Base-by-base conservation (phyloP, 257 asterid genomes). In the Oldenlandia corymbosa region DNA sequence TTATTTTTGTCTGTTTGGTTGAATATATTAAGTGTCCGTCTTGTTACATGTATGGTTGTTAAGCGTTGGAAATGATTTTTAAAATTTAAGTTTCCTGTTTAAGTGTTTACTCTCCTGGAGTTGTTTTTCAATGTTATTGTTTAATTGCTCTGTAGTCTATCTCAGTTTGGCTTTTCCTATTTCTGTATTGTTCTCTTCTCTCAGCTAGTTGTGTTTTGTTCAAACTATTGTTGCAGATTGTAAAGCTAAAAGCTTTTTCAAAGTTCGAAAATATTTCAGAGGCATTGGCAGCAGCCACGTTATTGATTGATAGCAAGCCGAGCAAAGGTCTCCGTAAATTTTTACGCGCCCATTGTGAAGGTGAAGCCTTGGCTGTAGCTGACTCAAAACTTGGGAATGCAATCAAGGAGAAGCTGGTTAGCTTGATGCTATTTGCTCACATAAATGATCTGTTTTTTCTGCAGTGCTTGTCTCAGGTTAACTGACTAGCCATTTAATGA, bases 401-500 rank as follows among this genome's bases (percentile, higher is more conserved):
- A 49, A 87, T 90, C 67, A 90, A 87, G 66, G 97, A 90, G 77
- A 90, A 90, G 74, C 79, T 90, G 90, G 95, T 89, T 48, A 78
- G 94, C 43, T n/a, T 49, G 45, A 27, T 36, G 26, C 31, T 1
- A 46, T 64, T 49, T 24, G 10, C 0, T 20, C n/a, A 0, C 26
- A 24, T 27, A 16, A 26, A 37, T 7, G 36, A 28, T 23, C 32
- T 3, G 4, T 27, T 28, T 32, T 8, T 59, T 17, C 5, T 6
- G 20, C 43, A 10, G 49, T 30, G 1, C 2, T 11, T 53, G 62
- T 11, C 63, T 54, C 2, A 31, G 37, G 39, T 31, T 9, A 51
- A 20, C 21, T 21, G 62, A 14, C 53, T 21, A 41, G 23, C 32
- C 39, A 14, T 21, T 4, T 68, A 28, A 17, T 66, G 30, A 30